These are phyloP conservation scores for Pythium phragmiticola DNA, from an alignment of 352 stramenopile genomes.

Conservation along the genomic window DNA sequence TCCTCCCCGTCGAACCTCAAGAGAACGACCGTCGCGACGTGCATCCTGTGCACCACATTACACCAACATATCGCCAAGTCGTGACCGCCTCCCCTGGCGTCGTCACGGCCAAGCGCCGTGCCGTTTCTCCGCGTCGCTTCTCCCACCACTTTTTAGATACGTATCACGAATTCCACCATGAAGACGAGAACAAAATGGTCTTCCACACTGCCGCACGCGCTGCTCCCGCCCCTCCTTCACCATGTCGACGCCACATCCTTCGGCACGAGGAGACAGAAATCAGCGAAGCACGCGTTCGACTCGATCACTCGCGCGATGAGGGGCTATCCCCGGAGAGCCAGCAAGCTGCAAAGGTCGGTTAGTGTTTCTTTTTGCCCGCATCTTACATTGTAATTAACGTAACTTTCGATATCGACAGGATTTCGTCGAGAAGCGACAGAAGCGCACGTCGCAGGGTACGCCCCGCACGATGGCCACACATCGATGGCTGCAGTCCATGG, in stretches of 20 bases:
- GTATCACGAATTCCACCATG: neutral
- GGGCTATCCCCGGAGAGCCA: constrained; percentile 52
- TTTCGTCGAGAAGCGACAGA: constrained; percentile 66
- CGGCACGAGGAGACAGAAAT: neutral
- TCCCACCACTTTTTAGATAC: neutral
- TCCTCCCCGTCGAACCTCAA: neutral
- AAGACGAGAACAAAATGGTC: constrained; percentile 10
- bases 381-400: neutral
- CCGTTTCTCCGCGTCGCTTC: neutral
- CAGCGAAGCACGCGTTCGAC: neutral
- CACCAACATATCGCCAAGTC: neutral
- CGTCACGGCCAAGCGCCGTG: neutral
- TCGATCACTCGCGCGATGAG: constrained; percentile 14
- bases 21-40: neutral
- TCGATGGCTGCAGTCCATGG: constrained; percentile 60
- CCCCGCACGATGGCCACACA: constrained; percentile 64
- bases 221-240: neutral
- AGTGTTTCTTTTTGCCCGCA: neutral
- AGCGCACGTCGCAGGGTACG: constrained; percentile 45
- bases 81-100: neutral
- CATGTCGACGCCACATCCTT: constrained; percentile 3
- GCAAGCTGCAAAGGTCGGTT: constrained; percentile 45
- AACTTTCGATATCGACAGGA: constrained; percentile 26
- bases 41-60: constrained; percentile 7
- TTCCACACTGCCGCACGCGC: constrained; percentile 2